phyloP scores from a whole-genome alignment of 2,329 filamentous ascomycete species.

The Hymenoscyphus scutula region DNA sequence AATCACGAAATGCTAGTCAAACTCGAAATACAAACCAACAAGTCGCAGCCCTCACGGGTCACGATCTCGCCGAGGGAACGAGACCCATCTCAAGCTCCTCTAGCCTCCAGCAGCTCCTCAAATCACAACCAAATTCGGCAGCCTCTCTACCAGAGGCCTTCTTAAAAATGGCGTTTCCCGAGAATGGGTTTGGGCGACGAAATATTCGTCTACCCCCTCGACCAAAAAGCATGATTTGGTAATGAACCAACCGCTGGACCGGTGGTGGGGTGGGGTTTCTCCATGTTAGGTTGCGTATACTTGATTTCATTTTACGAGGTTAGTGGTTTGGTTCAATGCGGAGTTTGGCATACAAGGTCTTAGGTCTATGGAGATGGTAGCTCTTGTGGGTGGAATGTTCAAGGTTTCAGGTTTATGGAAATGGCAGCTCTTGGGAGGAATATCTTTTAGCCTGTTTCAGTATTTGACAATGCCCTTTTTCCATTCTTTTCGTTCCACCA shows the following conservation, averaged over 20 bases:
- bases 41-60: background rate
- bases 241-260: background rate
- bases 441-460: too few species aligned
- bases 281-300: background rate
- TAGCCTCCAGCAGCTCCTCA: constrained; percentile 9
- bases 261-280: background rate
- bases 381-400: too few species aligned
- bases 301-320: too few species aligned
- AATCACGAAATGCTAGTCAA: constrained; percentile 24
- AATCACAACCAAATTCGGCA: constrained; percentile 8
- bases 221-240: background rate
- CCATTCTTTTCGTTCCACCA: too few species aligned
- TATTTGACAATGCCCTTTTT: too few species aligned
- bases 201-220: background rate
- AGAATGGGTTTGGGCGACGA: background rate
- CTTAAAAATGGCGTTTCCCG: background rate
- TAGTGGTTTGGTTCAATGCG: too few species aligned
- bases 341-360: too few species aligned
- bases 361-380: too few species aligned
- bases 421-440: too few species aligned
- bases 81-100: constrained; percentile 1
- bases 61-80: constrained; percentile 14
- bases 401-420: too few species aligned
- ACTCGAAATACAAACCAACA: constrained; percentile 6
- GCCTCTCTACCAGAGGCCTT: background rate